Evolutionary conservation across 352 stramenopile species (phyloP), one percentile per base, ranked within the genome.

Genomic region (Globisporangium middletonii): DNA sequence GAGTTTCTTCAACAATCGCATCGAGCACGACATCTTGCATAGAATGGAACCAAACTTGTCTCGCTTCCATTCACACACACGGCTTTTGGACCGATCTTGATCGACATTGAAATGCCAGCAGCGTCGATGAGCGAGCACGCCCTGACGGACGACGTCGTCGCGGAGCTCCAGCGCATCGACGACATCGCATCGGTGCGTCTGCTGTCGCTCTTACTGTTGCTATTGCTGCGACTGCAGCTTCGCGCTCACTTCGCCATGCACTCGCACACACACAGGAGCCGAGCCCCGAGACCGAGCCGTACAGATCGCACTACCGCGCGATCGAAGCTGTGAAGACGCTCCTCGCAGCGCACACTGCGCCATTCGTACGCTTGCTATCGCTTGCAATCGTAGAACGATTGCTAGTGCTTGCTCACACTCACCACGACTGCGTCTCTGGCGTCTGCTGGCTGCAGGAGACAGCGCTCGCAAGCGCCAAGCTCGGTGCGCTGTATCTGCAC

Each of bases 301-400:
- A 85, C 64, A 64, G 59, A 30, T 68, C 72, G 37, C 68, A 77
- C 45, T 87, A 87, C 63, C 73, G 69, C 28, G 68, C 72, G 37
- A 65, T 81, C 37, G 72, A 87, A 62, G 77, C 78, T 53, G 59
- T 87, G 30, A 70, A 78, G 54, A 83, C 81, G 55, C 65, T 79
- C 46, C 67, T 79, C 45, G 72, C 65, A 33, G 74, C 73, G 18
- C 19, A 52, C 6, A 53, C 72, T n/a, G 42, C 55, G 3, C 61
- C 67, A 2, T 51, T 65, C 8, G 76, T 86, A 53, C 35, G 23
- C 23, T 23, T 23, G 23, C 23, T 23, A 23, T 23, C 23, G 16
- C 4, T 19, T 23, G 7, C 19, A 55, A 19, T 4, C 12, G 8
- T 30, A 5, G 38, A 7, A 19, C 30, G 12, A 18, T 5, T 50